A percentile compares a stretch with the other conserved stretches of the same genome.
phyloP scores from a whole-genome alignment of 768 basidiomycete genomes.

The Stropharia rugosoannulata region DNA sequence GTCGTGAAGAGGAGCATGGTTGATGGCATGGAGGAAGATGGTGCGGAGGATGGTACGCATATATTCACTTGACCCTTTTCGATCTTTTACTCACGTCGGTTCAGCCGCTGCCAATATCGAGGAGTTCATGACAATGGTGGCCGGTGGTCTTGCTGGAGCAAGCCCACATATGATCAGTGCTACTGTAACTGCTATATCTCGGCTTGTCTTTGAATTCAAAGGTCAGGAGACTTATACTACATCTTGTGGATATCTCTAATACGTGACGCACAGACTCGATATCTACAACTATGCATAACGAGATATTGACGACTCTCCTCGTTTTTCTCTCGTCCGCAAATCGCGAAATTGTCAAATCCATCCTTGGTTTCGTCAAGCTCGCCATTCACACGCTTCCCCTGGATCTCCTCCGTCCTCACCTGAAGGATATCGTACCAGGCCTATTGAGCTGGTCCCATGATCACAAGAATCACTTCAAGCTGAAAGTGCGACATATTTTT shows the following conservation, averaged over 20 bases:
- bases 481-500: conserved; percentile 95
- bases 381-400: conserved; percentile 81
- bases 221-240: conserved; percentile 43
- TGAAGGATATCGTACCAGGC: conserved; percentile 77
- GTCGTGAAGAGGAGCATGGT: conserved; percentile 73
- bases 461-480: conserved; percentile 98
- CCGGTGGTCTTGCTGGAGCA: conserved; percentile 89
- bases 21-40: conserved; percentile 82
- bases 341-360: conserved; percentile 97
- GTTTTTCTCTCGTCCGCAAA: conserved; percentile 93
- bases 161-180: conserved; percentile 99
- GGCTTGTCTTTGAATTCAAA: conserved; percentile 95
- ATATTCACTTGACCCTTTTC: neutral
- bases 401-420: conserved; percentile 72
- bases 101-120: conserved; percentile 71
- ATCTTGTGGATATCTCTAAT: neutral
- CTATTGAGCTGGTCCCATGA: conserved; percentile 93
- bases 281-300: conserved; percentile 69
- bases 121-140: conserved; percentile 96
- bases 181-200: conserved; percentile 89
- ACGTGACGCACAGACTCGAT: conserved; percentile 52
- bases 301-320: conserved; percentile 82
- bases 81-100: neutral
- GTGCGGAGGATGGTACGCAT: conserved; percentile 42
- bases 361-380: conserved; percentile 93